Evolutionary conservation across 495 filamentous ascomycete species (phyloP), one percentile per base, ranked within the genome.

Genomic region (Penicillium subrubescens): DNA sequence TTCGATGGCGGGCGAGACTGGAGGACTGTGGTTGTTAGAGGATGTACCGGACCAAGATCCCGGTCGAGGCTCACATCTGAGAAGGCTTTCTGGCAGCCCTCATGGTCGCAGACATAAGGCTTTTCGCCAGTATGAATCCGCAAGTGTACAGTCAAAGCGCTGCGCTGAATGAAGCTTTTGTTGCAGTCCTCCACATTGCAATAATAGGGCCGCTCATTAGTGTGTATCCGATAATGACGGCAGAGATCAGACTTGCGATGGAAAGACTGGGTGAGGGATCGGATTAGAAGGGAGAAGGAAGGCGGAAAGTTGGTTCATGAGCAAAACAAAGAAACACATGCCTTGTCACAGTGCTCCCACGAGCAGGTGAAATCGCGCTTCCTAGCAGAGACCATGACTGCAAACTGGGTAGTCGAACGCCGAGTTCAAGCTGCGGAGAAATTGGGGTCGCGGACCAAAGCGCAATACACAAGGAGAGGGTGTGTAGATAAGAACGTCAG

Each of bases 191-290:
- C 81, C 15, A 84, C 82, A 27, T 77, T 83, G 77, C 92, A 95
- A 52, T 85, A 81, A 70, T 93, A 95, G 34, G 92, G 92, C 54
- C 92, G 82, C 71, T 95, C 92, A 73, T 94, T 94, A 67, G 92
- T 96, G 70, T 96, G 92, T 72, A 96, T 96, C 53, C 92, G 86
- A 74, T 91, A 91, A 75, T 96, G 92, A 71, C 92, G 85, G 74
- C 92, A 90, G 57, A 96, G 84, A 78, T 96, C 92, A 10, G 92
- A 96, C 75, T 95, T 96, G 78, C 92, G 88, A 83, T 94, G 95
- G 85, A 96, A 96, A 63, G 89, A 91, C 92, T 96, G 62, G 62
- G 44, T 19, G 50, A 17, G 12, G 11, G 23, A 10, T 46, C n/a
- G 41, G n/a, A n/a, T n/a, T n/a, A n/a, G n/a, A n/a, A n/a, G n/a